Base-by-base conservation (phyloP, 768 basidiomycete genomes). In the Amanita pallidorosea region DNA sequence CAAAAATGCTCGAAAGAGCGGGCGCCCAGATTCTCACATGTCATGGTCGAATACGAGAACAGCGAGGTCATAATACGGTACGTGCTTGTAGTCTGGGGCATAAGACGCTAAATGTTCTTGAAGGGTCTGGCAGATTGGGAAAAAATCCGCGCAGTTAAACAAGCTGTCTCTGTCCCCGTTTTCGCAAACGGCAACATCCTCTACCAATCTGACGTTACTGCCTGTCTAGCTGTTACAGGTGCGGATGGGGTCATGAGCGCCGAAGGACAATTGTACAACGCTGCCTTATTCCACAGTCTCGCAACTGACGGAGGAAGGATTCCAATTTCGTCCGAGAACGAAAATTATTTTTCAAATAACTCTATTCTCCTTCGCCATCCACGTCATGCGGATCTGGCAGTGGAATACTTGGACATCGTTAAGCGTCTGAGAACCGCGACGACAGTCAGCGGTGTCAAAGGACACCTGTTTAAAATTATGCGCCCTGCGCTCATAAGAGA, bases 181-280 rank as follows among this genome's bases (percentile, higher is more conserved):
- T 89, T 99, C 63, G 94, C 95, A 0, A 99, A 99, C 64, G 96
- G 96, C 25, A 98, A 97, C 64, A 80, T 97, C 53, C 80, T 97
- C 11, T 90, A 83, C 63, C 77, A 85, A 40, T 74, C 80, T n/a
- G 94, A 98, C 65, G 78, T 97, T 43, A 73, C 75, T 46, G 69
- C 71, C 9, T 97, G 93, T 64, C 68, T 99, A 29, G 75, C 77
- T 20, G 77, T 79, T 45, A 99, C 96, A 0, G 90, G 92, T 12
- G 85, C 81, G 5, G 92, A 96, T 59, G 95, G 81, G 0, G 83
- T 98, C 52, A 96, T 97, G 93, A 84, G 81, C 38, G 96, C 94
- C 1, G 96, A 96, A 68, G 94, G 90, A 0, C 84, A 94, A 55
- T 71, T 99, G 0, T 96, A 96, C 63, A 97, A 99, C 60, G 85